Evolutionary conservation across 1,139 yeast genomes (phyloP), one percentile per base, ranked within the genome.

Genomic region (Taphrina communis): DNA sequence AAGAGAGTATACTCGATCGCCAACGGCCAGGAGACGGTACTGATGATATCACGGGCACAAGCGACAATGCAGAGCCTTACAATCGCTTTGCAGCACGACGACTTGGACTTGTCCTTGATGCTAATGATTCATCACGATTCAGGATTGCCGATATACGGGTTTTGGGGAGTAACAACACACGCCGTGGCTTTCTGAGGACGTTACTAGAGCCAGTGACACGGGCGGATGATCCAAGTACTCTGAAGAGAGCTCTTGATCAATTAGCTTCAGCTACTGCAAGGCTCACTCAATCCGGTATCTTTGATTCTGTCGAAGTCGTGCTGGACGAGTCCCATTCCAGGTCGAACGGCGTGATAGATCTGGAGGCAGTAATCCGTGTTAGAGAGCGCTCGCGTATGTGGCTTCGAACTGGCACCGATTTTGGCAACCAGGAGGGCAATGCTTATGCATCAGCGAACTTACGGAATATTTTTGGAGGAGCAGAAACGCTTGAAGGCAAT

Each of bases 371-470:
- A n/a, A 78, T 89, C 71, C 82, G 84, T 67, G 73, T 88, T 1
- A 71, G 82, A 12, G 95, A 95, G 0, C 83, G 84, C 1, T 88
- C 88, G 73, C 82, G 81, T 73, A 88, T 89, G 75, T 84, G 84
- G 71, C 92, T 95, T 71, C 88, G 88, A 75, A 90, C 97, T 1
- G 97, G 97, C n/a, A 93, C 97, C 6, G 92, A 89, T 77, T 85
- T 93, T 4, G 97, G 97, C 1, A 93, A 93, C 76, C 96, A 96
- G 38, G 97, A 92, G 80, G 98, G 97, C 39, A 96, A 90, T 76
- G 97, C 97, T 1, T 90, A 91, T 75, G 83, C 91, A 59, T 69
- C 76, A 12, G 74, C 74, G 35, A 92, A 88, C 75, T 81, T 89
- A 76, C 83, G 86, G 66, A 93, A 94, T 76, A 78, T 90, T 11